Percentiles rank a stretch among this genome's conserved stretches.
Conservation (phyloP, 2,329 filamentous ascomycete species). For the Phoma herbarum region DNA sequence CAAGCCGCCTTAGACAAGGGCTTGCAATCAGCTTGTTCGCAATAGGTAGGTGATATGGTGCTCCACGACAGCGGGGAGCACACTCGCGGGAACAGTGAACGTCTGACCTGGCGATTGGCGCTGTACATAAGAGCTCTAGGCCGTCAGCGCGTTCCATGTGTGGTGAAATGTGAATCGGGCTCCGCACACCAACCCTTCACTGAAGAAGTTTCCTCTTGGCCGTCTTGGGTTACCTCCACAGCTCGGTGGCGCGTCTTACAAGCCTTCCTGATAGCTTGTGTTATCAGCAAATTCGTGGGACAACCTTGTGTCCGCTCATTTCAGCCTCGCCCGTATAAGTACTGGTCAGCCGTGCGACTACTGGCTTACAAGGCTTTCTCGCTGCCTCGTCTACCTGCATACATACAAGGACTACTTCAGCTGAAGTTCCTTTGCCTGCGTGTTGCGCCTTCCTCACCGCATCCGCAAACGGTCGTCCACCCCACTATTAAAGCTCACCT, state of each 20-base stretch:
- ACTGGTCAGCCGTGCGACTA: conserved; percentile 28
- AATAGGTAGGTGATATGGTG: conserved; percentile 32
- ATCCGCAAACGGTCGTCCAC: conserved; percentile 20
- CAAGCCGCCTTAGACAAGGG: conserved; percentile 29
- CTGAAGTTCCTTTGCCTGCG: conserved; percentile 19
- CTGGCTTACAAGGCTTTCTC: conserved; percentile 30
- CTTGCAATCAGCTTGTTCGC: conserved; percentile 22
- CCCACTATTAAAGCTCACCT: conserved; percentile 16
- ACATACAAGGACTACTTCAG: conserved; percentile 24
- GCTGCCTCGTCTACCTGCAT: conserved; percentile 25
- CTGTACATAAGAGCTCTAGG: conserved; percentile 29
- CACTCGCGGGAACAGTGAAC: conserved; percentile 22
- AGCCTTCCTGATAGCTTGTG: conserved; percentile 30
- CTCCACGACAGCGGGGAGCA: conserved; percentile 22
- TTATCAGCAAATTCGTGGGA: conserved; percentile 24
- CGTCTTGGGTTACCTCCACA: conserved; percentile 33
- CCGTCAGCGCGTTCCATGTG: conserved; percentile 15
- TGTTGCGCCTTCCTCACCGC: conserved; percentile 19
- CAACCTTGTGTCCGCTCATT: conserved; percentile 17
- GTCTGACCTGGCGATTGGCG: conserved; percentile 34
- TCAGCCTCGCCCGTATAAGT: conserved; percentile 30
- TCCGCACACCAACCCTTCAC: conserved; percentile 27
- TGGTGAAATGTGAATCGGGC: conserved; percentile 17
- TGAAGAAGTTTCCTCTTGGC: conserved; percentile 29
- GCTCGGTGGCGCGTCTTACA: conserved; percentile 22